Evolutionary conservation across 495 filamentous ascomycete genomes (phyloP).

Genomic region (Paragyromitra xinjiangensis): DNA sequence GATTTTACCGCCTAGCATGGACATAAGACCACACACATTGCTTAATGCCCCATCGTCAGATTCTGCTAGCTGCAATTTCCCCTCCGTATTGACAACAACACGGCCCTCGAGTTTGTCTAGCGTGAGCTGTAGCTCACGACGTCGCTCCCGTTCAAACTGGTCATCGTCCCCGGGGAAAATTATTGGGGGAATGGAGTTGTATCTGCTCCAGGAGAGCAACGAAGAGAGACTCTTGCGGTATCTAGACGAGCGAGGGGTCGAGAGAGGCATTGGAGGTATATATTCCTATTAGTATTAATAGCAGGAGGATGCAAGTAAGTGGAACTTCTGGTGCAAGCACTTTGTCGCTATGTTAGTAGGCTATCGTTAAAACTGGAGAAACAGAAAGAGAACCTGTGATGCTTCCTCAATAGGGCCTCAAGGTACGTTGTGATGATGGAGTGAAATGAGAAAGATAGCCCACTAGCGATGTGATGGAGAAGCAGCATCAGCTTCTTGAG

Average conservation of each 20-base stretch:
- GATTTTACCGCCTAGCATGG: not conserved
- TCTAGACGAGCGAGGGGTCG: not conserved
- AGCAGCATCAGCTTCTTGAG: not conserved
- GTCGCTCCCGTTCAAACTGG: slow-evolving; percentile 10
- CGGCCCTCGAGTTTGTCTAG: slow-evolving; percentile 38
- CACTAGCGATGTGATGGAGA: not conserved
- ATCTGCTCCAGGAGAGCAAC: slow-evolving; percentile 10
- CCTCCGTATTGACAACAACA: not conserved
- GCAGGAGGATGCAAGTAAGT: not conserved
- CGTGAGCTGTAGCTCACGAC: slow-evolving; percentile 26
- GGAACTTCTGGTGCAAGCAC: not conserved
- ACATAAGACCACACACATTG: slow-evolving; percentile 21
- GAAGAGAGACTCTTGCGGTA: slow-evolving; percentile 13
- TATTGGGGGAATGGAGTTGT: not conserved
- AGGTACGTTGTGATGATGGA: not conserved
- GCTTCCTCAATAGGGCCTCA: not conserved
- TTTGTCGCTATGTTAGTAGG: not conserved
- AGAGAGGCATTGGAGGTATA: not conserved
- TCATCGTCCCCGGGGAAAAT: not conserved
- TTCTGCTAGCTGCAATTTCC: not conserved
- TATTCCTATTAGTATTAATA: not conserved
- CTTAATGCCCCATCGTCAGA: not conserved
- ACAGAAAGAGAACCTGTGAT: not conserved
- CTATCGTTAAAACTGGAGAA: not conserved
- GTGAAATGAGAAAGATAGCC: not conserved